phyloP scores from a whole-genome alignment of 306 rosid species.

The Pachyrhizus erosus region DNA sequence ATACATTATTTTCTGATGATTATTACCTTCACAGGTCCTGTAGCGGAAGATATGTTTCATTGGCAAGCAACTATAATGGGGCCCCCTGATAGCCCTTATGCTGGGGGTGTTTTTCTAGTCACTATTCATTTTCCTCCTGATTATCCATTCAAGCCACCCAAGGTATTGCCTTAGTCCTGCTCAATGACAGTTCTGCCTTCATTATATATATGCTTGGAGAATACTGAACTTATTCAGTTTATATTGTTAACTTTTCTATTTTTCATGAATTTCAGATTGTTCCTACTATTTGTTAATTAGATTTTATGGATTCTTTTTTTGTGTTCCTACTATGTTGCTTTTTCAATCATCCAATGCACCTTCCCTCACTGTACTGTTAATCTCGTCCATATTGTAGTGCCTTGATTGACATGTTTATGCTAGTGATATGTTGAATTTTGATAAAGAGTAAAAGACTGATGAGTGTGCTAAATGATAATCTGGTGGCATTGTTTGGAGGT shows the following conservation, averaged over 20 bases:
- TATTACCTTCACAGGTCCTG: constrained; percentile 65
- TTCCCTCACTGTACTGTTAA: constrained; percentile 1
- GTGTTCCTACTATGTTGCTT: too few species aligned
- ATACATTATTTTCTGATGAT: neutral
- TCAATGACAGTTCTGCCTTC: neutral
- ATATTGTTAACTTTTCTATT: neutral
- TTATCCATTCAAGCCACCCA: constrained; percentile 87
- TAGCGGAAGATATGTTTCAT: constrained; percentile 89
- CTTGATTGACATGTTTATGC: constrained; percentile 5
- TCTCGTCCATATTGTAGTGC: neutral
- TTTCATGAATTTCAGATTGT: neutral
- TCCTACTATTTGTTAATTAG: neutral
- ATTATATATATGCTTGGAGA: neutral
- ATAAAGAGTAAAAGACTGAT: neutral
- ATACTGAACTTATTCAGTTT: constrained; percentile 14
- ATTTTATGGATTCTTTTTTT: neutral
- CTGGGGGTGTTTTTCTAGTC: constrained; percentile 81
- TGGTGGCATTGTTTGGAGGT: neutral
- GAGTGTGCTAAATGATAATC: neutral
- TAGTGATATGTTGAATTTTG: neutral
- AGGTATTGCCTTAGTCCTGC: constrained; percentile 50
- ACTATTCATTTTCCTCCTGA: constrained; percentile 93
- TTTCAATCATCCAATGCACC: neutral
- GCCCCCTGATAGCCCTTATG: constrained; percentile 87
- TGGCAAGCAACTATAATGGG: constrained; percentile 97